These are phyloP conservation scores for Fonticula alba DNA, from an alignment of 78 protist genomes.

Conservation along the genomic window DNA sequence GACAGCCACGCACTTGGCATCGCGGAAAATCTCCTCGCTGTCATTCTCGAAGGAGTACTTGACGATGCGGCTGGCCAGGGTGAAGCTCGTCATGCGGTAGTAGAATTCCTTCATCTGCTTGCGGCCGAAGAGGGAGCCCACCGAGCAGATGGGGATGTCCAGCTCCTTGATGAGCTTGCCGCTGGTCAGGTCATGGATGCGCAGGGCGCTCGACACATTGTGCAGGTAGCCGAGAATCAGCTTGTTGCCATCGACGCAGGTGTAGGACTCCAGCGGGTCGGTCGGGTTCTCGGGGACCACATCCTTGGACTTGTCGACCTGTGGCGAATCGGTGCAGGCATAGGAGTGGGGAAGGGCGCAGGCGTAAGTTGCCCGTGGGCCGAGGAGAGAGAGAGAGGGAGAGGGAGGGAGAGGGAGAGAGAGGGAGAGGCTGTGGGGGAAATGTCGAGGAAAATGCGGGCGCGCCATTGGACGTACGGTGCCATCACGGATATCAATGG, in stretches of 20 bases:
- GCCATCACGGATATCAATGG: neutral
- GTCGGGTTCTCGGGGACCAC: slow-evolving; percentile 26
- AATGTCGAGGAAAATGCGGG: too few species aligned
- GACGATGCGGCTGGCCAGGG: too few species aligned
- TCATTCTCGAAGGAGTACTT: too few species aligned
- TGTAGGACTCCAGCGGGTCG: slow-evolving; percentile 11
- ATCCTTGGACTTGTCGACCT: slow-evolving; percentile 5
- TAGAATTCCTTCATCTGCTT: slow-evolving; percentile 11
- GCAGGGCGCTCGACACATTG: slow-evolving; percentile 34
- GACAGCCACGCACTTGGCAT: too few species aligned
- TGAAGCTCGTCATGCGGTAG: too few species aligned
- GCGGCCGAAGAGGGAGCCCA: neutral
- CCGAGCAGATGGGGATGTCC: slow-evolving; percentile 1
- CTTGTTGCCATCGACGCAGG: slow-evolving; percentile 1
- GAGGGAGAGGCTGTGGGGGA: too few species aligned
- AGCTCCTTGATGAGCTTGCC: neutral
- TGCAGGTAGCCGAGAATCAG: slow-evolving; percentile 23
- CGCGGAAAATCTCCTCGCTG: too few species aligned
- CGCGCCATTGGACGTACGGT: neutral
- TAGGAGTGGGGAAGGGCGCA: too few species aligned
- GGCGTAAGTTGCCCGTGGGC: too few species aligned
- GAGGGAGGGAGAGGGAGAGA: too few species aligned
- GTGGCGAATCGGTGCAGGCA: neutral
- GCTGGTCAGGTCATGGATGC: neutral
- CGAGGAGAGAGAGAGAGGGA: too few species aligned